Evolutionary conservation across 2,329 filamentous ascomycete genomes (phyloP), one percentile per base, ranked within the genome.

Genomic region (Ophiostoma tasmaniense): DNA sequence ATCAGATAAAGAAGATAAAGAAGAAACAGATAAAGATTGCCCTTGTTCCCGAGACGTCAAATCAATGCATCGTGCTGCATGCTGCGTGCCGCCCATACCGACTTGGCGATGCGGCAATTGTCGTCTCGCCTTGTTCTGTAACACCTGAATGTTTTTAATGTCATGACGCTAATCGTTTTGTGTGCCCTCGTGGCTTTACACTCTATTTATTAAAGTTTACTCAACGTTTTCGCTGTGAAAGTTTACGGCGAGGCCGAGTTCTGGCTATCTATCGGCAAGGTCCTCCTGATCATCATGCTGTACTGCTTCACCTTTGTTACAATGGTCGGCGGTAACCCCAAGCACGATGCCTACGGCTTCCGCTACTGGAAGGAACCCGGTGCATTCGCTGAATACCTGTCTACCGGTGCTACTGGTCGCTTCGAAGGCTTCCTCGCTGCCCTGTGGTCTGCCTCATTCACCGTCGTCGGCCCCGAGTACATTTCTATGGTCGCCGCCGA

Each of bases 401-500:
- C 81, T 59, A 81, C 79, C 0, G 81, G 81, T n/a, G 76, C 80
- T 1, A 82, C 83, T 69, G 73, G 72, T 33, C 72, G 72, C 25
- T 72, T 74, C 67, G 73, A 73, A 67, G 73, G 73, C 45, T 72
- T 74, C 28, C 42, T 72, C 66, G 70, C 71, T 7, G 77, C 76
- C 14, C 73, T 81, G 45, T 76, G 78, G 42, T 76, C 78, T 65
- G 77, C 79, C 0, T 78, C 77, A 6, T 81, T 81, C 61, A 77
- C 77, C 28, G 81, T 79, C 52, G 75, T 77, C 61, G 77, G 77
- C 20, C 88, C 88, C 1, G 87, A 90, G 75, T 80, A 90, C 42
- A 86, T 90, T 68, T 88, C 88, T 76, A 87, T 90, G 22, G 90
- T 88, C 0, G 87, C 90, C 33, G 88, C 87, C 68, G 87, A 90